Base-by-base conservation (phyloP, 1,284 basidiomycete species). In the Cryptococcus wingfieldii region DNA sequence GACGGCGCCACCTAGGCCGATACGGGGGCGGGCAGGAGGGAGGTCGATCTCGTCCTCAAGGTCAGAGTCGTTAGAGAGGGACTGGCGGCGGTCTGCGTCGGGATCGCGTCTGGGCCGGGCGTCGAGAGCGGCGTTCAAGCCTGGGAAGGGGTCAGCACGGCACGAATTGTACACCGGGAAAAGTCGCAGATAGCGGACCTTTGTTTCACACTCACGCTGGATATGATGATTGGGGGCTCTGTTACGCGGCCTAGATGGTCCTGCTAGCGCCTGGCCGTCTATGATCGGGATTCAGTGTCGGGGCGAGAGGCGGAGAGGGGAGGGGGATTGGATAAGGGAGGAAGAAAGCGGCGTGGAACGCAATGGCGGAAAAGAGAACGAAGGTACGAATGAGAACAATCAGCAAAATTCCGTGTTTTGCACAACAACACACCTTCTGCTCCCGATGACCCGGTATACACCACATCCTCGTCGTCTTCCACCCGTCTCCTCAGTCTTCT, bases 391-490 rank as follows among this genome's bases (percentile, higher is more conserved):
- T 8, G n/a, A 47, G n/a, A 12, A 44, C 42, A 25, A 44, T 44
- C 16, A 44, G 42, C 42, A 19, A 18, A 18, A 19, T 12, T 25
- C 42, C 42, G 16, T n/a, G 9, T 16, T 31, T 34, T 31, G 39
- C 18, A 34, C 13, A 28, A 27, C 6, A 28, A 43, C 25, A 9
- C 18, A 9, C 12, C 43, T 51, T 9, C 42, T 12, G 19, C 44
- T 41, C 31, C 50, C 38, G 52, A 56, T 14, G 50, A 39, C 13
- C 55, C 54, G 18, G 56, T 58, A 31, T 57, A 53, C 14, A 57
- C 50, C 8, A 58, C 51, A 47, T 61, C 56, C 28, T 61, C 59
- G 44, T 61, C 54, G 41, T 28, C 43, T 23, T 37, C 51, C 6
- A 18, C 18, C 14, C 45, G 23, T 27, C 45, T 47, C 16, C 45